These are phyloP conservation scores for Prunus campanulata DNA, from an alignment of 306 rosid genomes.

Conservation along the genomic window DNA sequence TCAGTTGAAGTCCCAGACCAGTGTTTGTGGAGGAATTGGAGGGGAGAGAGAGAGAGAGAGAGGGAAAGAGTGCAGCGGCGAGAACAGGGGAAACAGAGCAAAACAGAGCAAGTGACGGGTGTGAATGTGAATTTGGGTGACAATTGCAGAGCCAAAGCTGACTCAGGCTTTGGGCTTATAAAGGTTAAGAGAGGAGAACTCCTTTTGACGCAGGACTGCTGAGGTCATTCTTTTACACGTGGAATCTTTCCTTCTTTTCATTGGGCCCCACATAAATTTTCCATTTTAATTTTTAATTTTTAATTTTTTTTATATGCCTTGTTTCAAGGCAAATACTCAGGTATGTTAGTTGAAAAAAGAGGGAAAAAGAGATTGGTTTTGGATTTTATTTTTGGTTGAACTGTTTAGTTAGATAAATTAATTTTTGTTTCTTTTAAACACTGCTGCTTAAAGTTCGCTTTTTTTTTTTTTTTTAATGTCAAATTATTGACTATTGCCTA, in stretches of 20 bases:
- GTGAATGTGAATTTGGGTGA: background rate
- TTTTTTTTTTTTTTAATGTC: too few relatives aligned
- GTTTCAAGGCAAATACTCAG: background rate
- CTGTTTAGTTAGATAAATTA: too few relatives aligned
- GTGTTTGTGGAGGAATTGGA: background rate
- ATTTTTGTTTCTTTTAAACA: too few relatives aligned
- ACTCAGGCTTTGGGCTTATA: background rate
- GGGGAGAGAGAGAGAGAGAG: background rate
- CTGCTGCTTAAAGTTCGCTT: too few relatives aligned
- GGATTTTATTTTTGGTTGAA: too few relatives aligned
- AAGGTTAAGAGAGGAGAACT: background rate
- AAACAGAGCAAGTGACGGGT: slow-evolving; percentile 1
- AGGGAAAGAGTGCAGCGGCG: background rate
- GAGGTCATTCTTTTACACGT: background rate
- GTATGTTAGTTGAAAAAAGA: background rate
- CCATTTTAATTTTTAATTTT: background rate
- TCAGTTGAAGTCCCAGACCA: background rate
- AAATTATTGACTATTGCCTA: background rate
- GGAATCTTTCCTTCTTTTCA: background rate
- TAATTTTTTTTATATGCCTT: background rate
- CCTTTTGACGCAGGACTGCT: slow-evolving; percentile 16
- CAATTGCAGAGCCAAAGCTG: background rate
- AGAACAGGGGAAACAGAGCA: background rate
- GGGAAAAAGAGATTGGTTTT: background rate
- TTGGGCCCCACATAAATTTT: background rate